phyloP scores from a whole-genome alignment of 768 basidiomycete genomes.

The Pisolithus orientalis region DNA sequence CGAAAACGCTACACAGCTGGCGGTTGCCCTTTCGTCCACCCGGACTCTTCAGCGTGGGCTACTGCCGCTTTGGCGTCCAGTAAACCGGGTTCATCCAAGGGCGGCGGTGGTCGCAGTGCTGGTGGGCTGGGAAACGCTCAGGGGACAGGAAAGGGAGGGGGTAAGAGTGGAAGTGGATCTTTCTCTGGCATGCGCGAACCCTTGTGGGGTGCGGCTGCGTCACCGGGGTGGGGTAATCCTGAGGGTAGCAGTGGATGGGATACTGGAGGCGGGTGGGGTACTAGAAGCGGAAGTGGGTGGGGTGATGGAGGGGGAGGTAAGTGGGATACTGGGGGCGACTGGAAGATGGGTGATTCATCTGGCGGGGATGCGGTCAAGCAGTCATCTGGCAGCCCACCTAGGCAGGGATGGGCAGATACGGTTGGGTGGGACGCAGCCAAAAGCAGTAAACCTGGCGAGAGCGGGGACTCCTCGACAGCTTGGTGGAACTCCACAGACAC shows the following conservation, averaged over 20 bases:
- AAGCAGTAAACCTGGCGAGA: background rate
- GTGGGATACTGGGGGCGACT: conserved; percentile 2
- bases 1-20: conserved; percentile 1
- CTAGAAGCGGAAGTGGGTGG: conserved; percentile 1
- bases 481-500: too few relatives aligned
- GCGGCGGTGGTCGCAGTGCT: too few relatives aligned
- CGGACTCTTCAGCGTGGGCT: conserved; percentile 18
- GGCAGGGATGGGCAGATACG: conserved; percentile 5
- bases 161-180: too few relatives aligned
- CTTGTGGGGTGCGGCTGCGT: background rate
- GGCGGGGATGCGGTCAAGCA: background rate
- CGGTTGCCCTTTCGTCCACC: conserved; percentile 28
- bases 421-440: background rate
- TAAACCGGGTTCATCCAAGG: background rate
- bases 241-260: conserved; percentile 4
- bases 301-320: conserved; percentile 1
- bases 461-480: background rate
- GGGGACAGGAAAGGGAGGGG: too few relatives aligned
- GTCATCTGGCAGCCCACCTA: background rate
- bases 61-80: conserved; percentile 10
- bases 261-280: conserved; percentile 1
- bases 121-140: too few relatives aligned
- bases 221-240: background rate
- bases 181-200: too few relatives aligned
- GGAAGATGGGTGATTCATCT: conserved; percentile 2